Evolutionary conservation across 768 basidiomycete genomes (phyloP).

Genomic region (Leccinellum luteum): DNA sequence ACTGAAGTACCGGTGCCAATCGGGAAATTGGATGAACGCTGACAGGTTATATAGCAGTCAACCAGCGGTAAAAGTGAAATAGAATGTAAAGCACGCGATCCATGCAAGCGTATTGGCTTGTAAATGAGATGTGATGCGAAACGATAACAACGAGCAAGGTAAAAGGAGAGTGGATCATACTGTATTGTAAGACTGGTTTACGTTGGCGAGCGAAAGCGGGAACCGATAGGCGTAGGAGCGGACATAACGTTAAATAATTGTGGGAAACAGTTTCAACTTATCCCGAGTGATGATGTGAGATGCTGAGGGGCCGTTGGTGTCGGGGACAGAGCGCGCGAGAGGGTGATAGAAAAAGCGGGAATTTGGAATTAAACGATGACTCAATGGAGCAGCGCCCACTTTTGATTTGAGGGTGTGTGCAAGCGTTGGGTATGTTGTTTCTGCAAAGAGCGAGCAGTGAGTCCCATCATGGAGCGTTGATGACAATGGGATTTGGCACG

Average conservation of each 20-base stretch:
- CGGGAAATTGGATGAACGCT: not conserved
- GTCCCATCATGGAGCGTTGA: not conserved
- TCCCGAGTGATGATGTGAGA: not conserved
- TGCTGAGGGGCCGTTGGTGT: not conserved
- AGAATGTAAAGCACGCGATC: not conserved
- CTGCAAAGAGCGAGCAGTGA: not conserved
- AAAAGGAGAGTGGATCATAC: not conserved
- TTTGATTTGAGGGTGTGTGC: not conserved
- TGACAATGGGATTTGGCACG: not conserved
- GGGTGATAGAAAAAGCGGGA: not conserved
- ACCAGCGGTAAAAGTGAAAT: not conserved
- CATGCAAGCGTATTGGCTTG: not conserved
- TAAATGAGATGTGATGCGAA: not conserved
- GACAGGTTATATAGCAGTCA: not conserved
- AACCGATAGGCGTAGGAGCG: constrained; percentile 9
- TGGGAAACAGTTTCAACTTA: constrained; percentile 7
- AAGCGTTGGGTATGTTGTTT: not conserved
- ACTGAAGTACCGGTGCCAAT: not conserved
- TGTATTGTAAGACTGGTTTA: not conserved
- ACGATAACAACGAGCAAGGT: not conserved
- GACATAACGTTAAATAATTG: constrained; percentile 3
- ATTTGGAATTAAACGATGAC: not conserved
- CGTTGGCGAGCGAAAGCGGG: not conserved
- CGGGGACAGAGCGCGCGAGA: constrained; percentile 5
- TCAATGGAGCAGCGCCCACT: not conserved